Conservation (phyloP, 1,284 basidiomycete genomes). For the Tetrapyrgos nigripes region DNA sequence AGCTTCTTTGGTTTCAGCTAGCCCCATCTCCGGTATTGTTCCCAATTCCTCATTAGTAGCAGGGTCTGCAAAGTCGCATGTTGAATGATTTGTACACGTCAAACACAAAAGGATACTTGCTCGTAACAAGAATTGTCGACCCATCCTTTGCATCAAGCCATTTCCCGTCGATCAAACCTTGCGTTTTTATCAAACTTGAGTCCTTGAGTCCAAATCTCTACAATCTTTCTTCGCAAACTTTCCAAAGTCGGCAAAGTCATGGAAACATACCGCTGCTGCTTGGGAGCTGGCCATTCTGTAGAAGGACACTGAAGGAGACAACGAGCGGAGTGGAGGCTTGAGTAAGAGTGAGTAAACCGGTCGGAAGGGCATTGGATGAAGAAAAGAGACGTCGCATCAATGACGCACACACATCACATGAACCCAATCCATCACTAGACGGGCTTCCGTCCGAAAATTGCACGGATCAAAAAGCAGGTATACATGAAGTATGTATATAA, state of each 20-base stretch:
- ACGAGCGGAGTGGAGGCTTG: neutral
- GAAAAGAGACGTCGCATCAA: neutral
- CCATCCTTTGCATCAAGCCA: conserved; percentile 83
- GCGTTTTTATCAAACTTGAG: conserved; percentile 72
- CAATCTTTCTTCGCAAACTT: neutral
- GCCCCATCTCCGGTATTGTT: conserved; percentile 85
- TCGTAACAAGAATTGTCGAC: conserved; percentile 75
- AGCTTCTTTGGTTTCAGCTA: conserved; percentile 81
- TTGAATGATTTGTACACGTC: conserved; percentile 3
- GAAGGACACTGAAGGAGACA: neutral
- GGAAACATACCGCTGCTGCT: conserved; percentile 39
- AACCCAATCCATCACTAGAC: no score
- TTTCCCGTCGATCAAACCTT: conserved; percentile 83
- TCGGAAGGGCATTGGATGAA: neutral
- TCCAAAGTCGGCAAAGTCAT: neutral
- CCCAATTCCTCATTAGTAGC: conserved; percentile 83
- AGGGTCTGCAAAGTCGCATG: conserved; percentile 64
- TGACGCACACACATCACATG: no score
- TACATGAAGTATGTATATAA: no score
- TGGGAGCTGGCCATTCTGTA: conserved; percentile 54
- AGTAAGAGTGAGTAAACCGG: neutral
- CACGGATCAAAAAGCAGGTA: no score
- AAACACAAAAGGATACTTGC: conserved; percentile 51
- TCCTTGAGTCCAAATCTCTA: conserved; percentile 79
- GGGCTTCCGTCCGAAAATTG: no score